A percentile compares a stretch with the other conserved stretches of the same genome.
Conservation (phyloP, 768 basidiomycete genomes). For the Lentinula edodes region DNA sequence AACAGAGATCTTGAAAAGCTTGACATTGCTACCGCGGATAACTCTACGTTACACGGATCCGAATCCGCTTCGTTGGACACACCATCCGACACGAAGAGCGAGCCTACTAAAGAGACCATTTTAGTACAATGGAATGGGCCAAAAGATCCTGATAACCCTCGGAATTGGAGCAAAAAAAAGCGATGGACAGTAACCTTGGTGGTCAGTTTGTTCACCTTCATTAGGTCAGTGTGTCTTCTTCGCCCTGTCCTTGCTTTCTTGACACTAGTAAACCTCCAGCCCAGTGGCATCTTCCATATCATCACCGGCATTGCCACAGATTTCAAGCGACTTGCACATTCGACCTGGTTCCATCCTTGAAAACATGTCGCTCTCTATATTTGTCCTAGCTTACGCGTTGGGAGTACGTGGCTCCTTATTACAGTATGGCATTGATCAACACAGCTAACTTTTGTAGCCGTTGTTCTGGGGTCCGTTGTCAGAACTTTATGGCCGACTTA, state of each 20-base stretch:
- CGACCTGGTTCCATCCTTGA: slow-evolving; percentile 25
- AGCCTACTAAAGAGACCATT: not conserved
- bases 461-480: slow-evolving; percentile 33
- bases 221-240: slow-evolving; percentile 20
- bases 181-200: slow-evolving; percentile 48
- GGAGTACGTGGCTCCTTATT: slow-evolving; percentile 18
- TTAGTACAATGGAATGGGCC: slow-evolving; percentile 25
- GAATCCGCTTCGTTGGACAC: not conserved
- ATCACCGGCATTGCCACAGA: slow-evolving; percentile 30
- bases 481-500: slow-evolving; percentile 34
- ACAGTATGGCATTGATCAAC: not conserved
- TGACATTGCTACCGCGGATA: not conserved
- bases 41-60: not conserved
- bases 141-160: slow-evolving; percentile 22
- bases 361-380: slow-evolving; percentile 37
- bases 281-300: slow-evolving; percentile 46
- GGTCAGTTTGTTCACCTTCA: slow-evolving; percentile 51
- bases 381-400: slow-evolving; percentile 34
- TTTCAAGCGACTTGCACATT: slow-evolving; percentile 12
- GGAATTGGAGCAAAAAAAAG: slow-evolving; percentile 37
- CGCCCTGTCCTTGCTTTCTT: not conserved
- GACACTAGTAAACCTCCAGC: not conserved
- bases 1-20: not conserved
- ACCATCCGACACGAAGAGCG: not conserved
- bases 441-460: slow-evolving; percentile 16